phyloP scores from a whole-genome alignment of 192 early-diverging fungal genomes.

The Backusella parvicylindrica region DNA sequence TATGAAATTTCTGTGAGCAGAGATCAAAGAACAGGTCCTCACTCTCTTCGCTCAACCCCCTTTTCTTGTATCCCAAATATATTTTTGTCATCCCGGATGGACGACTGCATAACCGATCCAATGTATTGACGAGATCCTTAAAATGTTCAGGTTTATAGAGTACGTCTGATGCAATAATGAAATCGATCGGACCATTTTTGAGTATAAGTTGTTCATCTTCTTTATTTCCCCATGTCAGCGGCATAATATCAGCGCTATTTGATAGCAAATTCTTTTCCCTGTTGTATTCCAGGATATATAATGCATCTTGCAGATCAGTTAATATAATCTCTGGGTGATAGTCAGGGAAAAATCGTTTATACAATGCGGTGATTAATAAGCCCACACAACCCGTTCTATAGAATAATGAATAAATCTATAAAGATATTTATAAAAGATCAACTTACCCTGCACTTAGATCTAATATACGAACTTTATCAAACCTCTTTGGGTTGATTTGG shows the following conservation, averaged over 20 bases:
- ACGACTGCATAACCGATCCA: not conserved
- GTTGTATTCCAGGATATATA: constrained; percentile 32
- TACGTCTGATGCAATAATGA: constrained; percentile 45
- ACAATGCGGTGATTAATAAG: not conserved
- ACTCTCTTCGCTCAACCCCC: not conserved
- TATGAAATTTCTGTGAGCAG: not conserved
- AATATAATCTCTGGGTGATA: constrained; percentile 17
- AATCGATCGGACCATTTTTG: constrained; percentile 17
- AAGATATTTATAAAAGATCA: constrained; percentile 4
- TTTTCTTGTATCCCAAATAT: constrained; percentile 5
- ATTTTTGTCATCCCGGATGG: not conserved
- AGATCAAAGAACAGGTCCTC: not conserved
- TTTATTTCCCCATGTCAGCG: constrained; percentile 14
- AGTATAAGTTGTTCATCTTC: not conserved
- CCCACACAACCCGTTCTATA: constrained; percentile 19
- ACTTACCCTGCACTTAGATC: constrained; percentile 45
- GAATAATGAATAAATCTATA: not conserved
- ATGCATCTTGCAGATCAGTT: constrained; percentile 39
- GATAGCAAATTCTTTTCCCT: constrained; percentile 11
- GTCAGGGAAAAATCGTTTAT: not conserved
- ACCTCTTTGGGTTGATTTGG: not conserved
- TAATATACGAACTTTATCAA: constrained; percentile 30
- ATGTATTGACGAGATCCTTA: constrained; percentile 23
- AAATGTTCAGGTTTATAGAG: constrained; percentile 34
- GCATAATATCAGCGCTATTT: not conserved